Evolutionary conservation across 2,329 filamentous ascomycete genomes (phyloP), one percentile per base, ranked within the genome.

Genomic region (Arthroderma sp.): DNA sequence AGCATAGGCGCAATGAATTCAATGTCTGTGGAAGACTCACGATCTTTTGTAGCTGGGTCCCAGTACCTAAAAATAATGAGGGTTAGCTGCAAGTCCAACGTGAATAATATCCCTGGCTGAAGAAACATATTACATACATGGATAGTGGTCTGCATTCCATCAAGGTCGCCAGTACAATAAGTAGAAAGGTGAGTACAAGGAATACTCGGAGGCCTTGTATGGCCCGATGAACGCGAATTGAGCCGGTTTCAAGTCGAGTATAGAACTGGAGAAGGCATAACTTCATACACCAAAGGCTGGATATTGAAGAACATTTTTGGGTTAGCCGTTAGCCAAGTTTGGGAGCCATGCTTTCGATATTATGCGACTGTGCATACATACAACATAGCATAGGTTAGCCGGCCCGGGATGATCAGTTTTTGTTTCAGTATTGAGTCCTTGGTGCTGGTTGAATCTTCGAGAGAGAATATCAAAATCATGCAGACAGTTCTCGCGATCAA

Each of bases 201-300:
- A 50, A 46, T 11, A 37, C 29, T 30, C 47, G 40, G 11, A 51
- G 46, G 27, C 46, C 27, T n/a, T 45, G 46, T n/a, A 49, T 46
- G 8, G 50, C 42, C 8, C 42, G 37, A 42, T 51, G 46, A 29
- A 51, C 48, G 36, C 42, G 49, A 38, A 42, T 48, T 3, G 50
- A 51, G 4, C 49, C 49, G 7, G 46, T 51, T 42, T 49, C 49
- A 22, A 51, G 33, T 10, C 49, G 44, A 4, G 44, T 45, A 40
- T 51, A 51, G 30, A 51, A 51, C 42, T 47, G 45, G 10, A 51
- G 39, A 11, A 51, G 46, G 33, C 47, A 49, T 8, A 50, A 38
- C 33, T 51, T 51, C 48, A 51, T 50, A 40, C 44, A 50, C 49
- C 49, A 51, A 34, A 51, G 41, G 40, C 49, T 51, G 37, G 36